phyloP scores from a whole-genome alignment of 495 filamentous ascomycete genomes.

The Stereocaulon alpinum region DNA sequence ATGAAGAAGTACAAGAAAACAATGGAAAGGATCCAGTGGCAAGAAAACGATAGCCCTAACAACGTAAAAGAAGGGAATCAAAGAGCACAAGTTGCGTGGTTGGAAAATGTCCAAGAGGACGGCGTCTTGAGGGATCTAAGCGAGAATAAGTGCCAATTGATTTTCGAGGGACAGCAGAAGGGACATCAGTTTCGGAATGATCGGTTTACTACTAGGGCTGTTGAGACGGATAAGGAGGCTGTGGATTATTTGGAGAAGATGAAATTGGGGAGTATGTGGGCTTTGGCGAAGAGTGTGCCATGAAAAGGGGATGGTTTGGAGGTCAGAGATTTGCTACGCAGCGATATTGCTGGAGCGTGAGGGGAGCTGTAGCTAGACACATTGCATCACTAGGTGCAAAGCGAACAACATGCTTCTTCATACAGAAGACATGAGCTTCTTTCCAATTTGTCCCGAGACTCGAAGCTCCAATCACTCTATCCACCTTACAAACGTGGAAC shows the following conservation, averaged over 20 bases:
- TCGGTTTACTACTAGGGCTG: conserved; percentile 55
- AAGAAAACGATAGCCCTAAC: conserved; percentile 65
- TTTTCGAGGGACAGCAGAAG: conserved; percentile 84
- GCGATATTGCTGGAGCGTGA: too few species aligned
- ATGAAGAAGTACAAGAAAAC: conserved; percentile 77
- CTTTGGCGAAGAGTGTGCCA: conserved; percentile 63
- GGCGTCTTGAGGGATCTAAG: conserved; percentile 71
- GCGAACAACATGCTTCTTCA: too few species aligned
- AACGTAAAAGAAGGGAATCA: conserved; percentile 48
- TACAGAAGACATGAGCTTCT: too few species aligned
- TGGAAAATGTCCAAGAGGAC: conserved; percentile 67
- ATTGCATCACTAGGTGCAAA: too few species aligned
- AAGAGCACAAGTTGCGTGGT: conserved; percentile 56
- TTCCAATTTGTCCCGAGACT: too few species aligned
- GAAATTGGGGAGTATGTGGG: conserved; percentile 96
- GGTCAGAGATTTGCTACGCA: too few species aligned
- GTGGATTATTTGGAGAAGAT: conserved; percentile 65
- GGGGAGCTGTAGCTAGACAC: too few species aligned
- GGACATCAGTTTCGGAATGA: conserved; percentile 71
- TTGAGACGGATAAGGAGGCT: conserved; percentile 80
- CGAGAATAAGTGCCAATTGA: conserved; percentile 63
- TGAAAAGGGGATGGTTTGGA: conserved; percentile 27
- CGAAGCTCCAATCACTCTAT: too few species aligned
- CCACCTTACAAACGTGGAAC: too few species aligned
- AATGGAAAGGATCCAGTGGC: conserved; percentile 93